Base-by-base conservation (phyloP, 1,139 yeast species). In the Geotrichum histeridarum region DNA sequence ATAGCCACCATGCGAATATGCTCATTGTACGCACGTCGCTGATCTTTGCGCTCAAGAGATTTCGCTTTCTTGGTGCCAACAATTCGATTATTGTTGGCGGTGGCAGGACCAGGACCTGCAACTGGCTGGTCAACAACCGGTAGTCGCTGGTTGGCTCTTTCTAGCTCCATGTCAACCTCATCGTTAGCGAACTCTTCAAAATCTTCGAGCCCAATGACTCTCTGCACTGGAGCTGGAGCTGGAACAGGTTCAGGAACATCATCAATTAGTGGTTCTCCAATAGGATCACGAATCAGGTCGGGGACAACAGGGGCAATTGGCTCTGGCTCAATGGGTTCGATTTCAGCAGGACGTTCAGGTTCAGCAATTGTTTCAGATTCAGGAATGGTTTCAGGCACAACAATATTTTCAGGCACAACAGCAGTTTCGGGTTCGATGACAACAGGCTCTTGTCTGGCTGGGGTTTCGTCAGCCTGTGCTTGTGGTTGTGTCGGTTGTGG, bases 11-110 rank as follows among this genome's bases (percentile, higher is more conserved):
- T 52, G 33, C 61, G 54, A 8, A 49, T 39, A 38, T 55, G 53
- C 32, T 59, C 61, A 44, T 41, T 35, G 46, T 55, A 59, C 14
- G 57, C 56, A n/a, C 59, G 48, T 15, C 50, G 45, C 49, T 57
- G 59, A 22, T 58, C 61, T 27, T 51, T 52, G 8, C 53, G 48
- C 17, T 56, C 59, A 8, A 59, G 42, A 1, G 60, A 57, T 46
- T 52, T 55, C 30, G 61, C 54, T 38, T 59, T 59, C 38, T 59
- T 59, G 8, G 59, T 42, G 18, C 59, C 59, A 12, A 57, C 53
- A 3, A 50, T 45, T 37, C 55, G 43, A 30, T 48, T 51, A 17
- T 31, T 33, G 18, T 42, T 43, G 36, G 36, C 32, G 11, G 30
- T 17, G 8, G 55, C 33, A 1, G 54, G 46, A 11, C 41, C 46